Evolutionary conservation across 768 basidiomycete species (phyloP).

Genomic region (Suillus brevipes): DNA sequence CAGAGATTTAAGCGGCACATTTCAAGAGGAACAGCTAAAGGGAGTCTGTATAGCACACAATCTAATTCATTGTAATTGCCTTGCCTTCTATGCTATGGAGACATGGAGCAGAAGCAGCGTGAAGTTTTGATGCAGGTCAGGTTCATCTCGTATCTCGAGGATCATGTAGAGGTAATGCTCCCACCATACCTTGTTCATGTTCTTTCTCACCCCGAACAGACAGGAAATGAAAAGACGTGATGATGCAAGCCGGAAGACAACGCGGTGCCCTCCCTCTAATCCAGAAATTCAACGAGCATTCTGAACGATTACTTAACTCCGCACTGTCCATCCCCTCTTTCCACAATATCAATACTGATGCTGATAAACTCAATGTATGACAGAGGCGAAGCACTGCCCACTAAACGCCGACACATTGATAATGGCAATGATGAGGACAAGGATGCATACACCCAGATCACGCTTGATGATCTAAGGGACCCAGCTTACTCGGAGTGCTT

Average conservation of each 20-base stretch:
- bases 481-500: too few relatives aligned
- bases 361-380: slow-evolving; percentile 9
- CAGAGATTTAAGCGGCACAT: too few relatives aligned
- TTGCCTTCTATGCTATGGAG: slow-evolving; percentile 53
- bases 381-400: slow-evolving; percentile 56
- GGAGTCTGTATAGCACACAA: too few relatives aligned
- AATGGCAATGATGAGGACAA: slow-evolving; percentile 33
- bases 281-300: too few relatives aligned
- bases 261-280: too few relatives aligned
- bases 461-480: too few relatives aligned
- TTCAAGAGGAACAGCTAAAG: too few relatives aligned
- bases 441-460: too few relatives aligned
- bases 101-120: slow-evolving; percentile 98
- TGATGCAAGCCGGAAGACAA: slow-evolving; percentile 98
- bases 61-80: too few relatives aligned
- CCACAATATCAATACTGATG: background rate
- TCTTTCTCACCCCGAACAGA: too few relatives aligned
- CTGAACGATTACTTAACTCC: slow-evolving; percentile 78
- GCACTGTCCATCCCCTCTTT: slow-evolving; percentile 56
- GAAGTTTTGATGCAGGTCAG: slow-evolving; percentile 98
- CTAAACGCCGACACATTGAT: slow-evolving; percentile 60
- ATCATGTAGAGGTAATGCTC: too few relatives aligned
- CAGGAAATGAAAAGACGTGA: slow-evolving; percentile 85
- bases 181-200: too few relatives aligned
- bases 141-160: slow-evolving; percentile 91